Evolutionary conservation across 2,329 filamentous ascomycete genomes (phyloP).

Genomic region (Colletotrichum zoysiae): DNA sequence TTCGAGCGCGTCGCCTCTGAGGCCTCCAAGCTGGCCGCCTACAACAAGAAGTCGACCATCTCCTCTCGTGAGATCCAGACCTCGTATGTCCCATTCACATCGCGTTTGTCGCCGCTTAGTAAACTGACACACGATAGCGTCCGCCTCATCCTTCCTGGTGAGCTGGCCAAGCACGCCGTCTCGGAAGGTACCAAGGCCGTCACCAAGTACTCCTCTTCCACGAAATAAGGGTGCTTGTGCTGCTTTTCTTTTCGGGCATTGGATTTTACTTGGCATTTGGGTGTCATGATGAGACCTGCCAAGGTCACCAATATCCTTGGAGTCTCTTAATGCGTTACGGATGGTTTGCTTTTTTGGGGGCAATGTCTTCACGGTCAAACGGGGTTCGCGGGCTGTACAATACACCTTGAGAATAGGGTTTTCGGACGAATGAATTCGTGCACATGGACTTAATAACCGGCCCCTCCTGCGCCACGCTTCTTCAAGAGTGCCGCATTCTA

Average conservation of each 20-base stretch:
- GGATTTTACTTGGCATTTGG: constrained; percentile 68
- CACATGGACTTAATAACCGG: constrained; percentile 59
- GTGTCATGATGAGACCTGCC: constrained; percentile 69
- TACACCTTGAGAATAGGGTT: constrained; percentile 74
- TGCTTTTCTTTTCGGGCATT: constrained; percentile 72
- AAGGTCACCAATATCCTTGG: constrained; percentile 59
- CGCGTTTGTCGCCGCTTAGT: constrained; percentile 8
- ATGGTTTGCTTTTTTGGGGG: constrained; percentile 76
- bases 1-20: constrained; percentile 99
- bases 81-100: constrained; percentile 67
- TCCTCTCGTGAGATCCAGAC: constrained; percentile 99
- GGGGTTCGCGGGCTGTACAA: constrained; percentile 80
- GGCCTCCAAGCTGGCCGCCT: constrained; percentile 98
- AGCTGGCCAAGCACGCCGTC: constrained; percentile 99
- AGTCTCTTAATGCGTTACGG: constrained; percentile 81
- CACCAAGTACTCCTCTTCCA: constrained; percentile 99
- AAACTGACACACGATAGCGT: constrained; percentile 75
- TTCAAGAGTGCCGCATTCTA: neutral
- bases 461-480: too few species aligned
- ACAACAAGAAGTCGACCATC: constrained; percentile 99
- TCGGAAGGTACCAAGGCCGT: constrained; percentile 99
- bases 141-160: constrained; percentile 96
- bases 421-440: constrained; percentile 72
- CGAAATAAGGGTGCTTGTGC: constrained; percentile 81
- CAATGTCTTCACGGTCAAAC: constrained; percentile 78